Conservation (phyloP, 106 monocot genomes). For the Vanilla planifolia region DNA sequence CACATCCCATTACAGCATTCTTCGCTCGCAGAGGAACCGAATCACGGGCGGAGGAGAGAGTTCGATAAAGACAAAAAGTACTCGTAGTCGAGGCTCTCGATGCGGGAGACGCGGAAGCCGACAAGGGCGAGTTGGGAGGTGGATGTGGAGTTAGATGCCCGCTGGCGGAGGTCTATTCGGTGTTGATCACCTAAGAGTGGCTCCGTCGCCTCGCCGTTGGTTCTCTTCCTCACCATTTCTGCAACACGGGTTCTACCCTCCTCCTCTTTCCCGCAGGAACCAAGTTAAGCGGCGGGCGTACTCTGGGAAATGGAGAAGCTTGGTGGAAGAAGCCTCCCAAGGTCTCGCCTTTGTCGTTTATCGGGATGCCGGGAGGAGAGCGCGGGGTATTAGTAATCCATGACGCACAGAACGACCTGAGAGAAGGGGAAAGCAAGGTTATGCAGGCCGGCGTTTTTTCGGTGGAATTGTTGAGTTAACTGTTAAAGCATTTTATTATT, state of each 20-base stretch:
- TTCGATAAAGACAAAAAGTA: not conserved
- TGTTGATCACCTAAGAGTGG: not conserved
- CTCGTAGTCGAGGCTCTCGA: slow-evolving; percentile 11
- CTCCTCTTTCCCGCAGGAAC: too few relatives aligned
- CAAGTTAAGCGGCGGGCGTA: not conserved
- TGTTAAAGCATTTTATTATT: too few relatives aligned
- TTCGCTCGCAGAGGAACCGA: not conserved
- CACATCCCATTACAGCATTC: not conserved
- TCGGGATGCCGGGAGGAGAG: too few relatives aligned
- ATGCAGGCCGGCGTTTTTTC: too few relatives aligned
- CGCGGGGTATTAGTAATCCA: too few relatives aligned
- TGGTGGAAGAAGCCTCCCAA: slow-evolving; percentile 6
- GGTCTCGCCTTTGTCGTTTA: slow-evolving; percentile 3
- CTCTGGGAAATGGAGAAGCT: not conserved
- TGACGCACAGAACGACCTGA: too few relatives aligned
- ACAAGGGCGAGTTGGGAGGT: slow-evolving; percentile 5
- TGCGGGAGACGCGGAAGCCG: not conserved
- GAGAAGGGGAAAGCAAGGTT: too few relatives aligned
- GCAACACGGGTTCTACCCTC: too few relatives aligned
- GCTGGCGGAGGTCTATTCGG: too few relatives aligned
- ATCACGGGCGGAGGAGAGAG: not conserved
- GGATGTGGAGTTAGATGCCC: not conserved
- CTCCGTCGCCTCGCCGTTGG: not conserved
- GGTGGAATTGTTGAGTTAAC: too few relatives aligned
- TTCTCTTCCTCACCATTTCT: slow-evolving; percentile 6